phyloP scores from a whole-genome alignment of 2,329 filamentous ascomycete species.

The Colletotrichum agaves region DNA sequence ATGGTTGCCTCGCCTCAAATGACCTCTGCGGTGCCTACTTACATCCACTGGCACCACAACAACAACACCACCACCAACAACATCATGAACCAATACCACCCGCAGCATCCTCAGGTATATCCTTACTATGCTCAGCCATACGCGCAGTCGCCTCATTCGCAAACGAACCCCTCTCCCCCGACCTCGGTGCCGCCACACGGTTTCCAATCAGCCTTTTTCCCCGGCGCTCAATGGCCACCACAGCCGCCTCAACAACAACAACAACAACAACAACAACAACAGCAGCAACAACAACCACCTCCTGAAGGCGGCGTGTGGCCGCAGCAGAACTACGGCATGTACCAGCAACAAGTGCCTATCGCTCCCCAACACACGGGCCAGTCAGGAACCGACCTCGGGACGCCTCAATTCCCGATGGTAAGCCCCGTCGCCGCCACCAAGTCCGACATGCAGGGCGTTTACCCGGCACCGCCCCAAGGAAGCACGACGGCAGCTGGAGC shows the following conservation, averaged over 20 bases:
- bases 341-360: conserved; percentile 39
- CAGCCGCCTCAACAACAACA: conserved; percentile 22
- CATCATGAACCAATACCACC: conserved; percentile 23
- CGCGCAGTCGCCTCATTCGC: conserved; percentile 34
- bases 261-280: background rate
- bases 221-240: conserved; percentile 29
- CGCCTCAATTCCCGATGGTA: conserved; percentile 38
- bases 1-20: conserved; percentile 38
- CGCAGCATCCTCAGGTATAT: conserved; percentile 32
- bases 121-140: conserved; percentile 36
- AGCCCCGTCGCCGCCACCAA: conserved; percentile 32
- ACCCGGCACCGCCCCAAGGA: conserved; percentile 24
- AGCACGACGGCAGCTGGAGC: background rate
- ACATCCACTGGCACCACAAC: conserved; percentile 34
- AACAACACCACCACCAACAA: conserved; percentile 8
- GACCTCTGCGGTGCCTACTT: conserved; percentile 31
- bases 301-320: conserved; percentile 36
- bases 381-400: conserved; percentile 23
- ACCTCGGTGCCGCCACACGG: conserved; percentile 29
- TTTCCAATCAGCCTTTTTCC: conserved; percentile 33
- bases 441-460: conserved; percentile 27
- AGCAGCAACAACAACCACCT: conserved; percentile 12
- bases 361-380: conserved; percentile 38
- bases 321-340: conserved; percentile 38
- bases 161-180: conserved; percentile 30